Percentiles rank a stretch among this genome's conserved stretches.
Evolutionary conservation across 208 protist genomes (phyloP).

Genomic region (Naegleria gruberi): DNA sequence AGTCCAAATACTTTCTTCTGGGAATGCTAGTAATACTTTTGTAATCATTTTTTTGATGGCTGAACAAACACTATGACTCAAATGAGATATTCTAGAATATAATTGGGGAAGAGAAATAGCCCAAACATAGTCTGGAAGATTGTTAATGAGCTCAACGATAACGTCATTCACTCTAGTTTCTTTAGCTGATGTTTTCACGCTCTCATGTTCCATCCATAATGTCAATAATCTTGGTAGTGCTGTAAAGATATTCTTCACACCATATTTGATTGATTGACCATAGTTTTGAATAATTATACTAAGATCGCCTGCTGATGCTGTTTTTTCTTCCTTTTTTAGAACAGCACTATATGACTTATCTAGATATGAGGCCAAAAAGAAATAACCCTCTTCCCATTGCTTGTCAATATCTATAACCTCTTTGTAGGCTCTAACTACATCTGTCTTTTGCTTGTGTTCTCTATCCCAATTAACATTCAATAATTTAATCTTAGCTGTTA

Average conservation of each 20-base stretch:
- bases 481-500: slow-evolving; percentile 55
- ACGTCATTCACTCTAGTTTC: background rate
- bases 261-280: slow-evolving; percentile 62
- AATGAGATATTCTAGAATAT: slow-evolving; percentile 71
- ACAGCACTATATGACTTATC: slow-evolving; percentile 58
- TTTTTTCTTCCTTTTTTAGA: background rate
- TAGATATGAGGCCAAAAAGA: slow-evolving; percentile 80
- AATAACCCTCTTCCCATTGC: slow-evolving; percentile 71
- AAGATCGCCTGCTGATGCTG: background rate
- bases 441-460: slow-evolving; percentile 61
- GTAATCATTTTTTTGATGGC: slow-evolving; percentile 58
- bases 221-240: slow-evolving; percentile 88
- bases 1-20: slow-evolving; percentile 69
- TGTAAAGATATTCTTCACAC: slow-evolving; percentile 68
- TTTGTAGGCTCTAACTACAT: slow-evolving; percentile 67
- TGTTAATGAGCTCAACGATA: background rate
- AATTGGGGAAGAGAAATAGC: slow-evolving; percentile 70
- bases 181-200: background rate
- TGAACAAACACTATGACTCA: slow-evolving; percentile 43
- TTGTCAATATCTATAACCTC: slow-evolving; percentile 49
- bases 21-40: slow-evolving; percentile 56
- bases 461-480: slow-evolving; percentile 62
- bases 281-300: slow-evolving; percentile 64
- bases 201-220: slow-evolving; percentile 61
- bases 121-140: slow-evolving; percentile 50